phyloP scores from a whole-genome alignment of 495 filamentous ascomycete species.

The Thermochaetoides thermophila region DNA sequence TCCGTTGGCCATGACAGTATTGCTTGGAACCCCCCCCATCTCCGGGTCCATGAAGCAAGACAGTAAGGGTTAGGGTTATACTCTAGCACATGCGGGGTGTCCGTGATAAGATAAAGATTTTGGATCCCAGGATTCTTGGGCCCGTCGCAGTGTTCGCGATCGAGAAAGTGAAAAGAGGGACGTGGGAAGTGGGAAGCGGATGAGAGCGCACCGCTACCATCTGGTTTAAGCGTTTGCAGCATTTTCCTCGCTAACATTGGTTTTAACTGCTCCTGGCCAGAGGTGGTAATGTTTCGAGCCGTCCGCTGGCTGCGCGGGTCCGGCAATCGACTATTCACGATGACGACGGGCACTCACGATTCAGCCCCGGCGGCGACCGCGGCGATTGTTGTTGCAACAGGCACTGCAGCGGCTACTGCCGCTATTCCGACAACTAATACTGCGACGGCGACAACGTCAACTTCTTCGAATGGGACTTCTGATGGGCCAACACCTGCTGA shows the following conservation, averaged over 20 bases:
- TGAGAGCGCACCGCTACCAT: too few species aligned
- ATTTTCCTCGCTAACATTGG: neutral
- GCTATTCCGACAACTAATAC: constrained; percentile 34
- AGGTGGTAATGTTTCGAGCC: constrained; percentile 5
- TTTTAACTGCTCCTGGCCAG: neutral
- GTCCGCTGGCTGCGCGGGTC: constrained; percentile 3
- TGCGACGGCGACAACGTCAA: constrained; percentile 1
- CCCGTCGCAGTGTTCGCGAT: too few species aligned
- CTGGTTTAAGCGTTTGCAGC: too few species aligned
- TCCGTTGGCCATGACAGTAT: too few species aligned
- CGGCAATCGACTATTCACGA: constrained; percentile 1
- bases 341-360: constrained; percentile 1
- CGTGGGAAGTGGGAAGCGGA: too few species aligned
- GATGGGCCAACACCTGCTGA: neutral
- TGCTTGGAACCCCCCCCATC: too few species aligned
- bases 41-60: too few species aligned
- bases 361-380: constrained; percentile 1
- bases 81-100: too few species aligned
- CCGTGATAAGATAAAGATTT: too few species aligned
- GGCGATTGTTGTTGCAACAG: neutral
- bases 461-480: neutral
- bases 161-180: too few species aligned
- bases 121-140: too few species aligned
- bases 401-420: neutral
- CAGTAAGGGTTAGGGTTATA: too few species aligned